Conservation (phyloP, 108 stramenopile genomes). For the Schizochytrium sp. region DNA sequence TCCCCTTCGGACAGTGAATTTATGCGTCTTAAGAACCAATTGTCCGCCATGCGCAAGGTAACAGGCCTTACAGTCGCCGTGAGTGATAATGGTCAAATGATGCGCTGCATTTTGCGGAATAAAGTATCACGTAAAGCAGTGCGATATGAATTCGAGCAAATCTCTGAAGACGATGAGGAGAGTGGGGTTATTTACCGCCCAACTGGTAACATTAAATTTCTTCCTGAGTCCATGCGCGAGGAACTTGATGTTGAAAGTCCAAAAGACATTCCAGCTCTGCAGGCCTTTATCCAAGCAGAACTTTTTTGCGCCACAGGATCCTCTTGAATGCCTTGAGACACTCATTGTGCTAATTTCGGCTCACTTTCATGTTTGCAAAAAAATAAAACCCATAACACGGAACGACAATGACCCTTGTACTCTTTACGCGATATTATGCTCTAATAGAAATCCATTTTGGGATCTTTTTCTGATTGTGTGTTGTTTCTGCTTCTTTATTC, state of each 20-base stretch:
- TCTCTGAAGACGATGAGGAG: background rate
- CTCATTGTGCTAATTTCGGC: too few species aligned
- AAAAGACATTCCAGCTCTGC: slow-evolving; percentile 1
- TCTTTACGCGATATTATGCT: too few species aligned
- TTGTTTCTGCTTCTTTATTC: too few species aligned
- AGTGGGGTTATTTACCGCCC: background rate
- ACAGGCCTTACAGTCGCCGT: background rate
- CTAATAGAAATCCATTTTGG: too few species aligned
- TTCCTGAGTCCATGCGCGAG: background rate
- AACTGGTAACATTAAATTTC: background rate
- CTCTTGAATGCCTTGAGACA: too few species aligned
- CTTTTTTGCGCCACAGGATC: background rate
- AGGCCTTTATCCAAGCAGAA: background rate
- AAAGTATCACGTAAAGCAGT: background rate
- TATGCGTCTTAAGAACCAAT: background rate
- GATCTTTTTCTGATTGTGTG: too few species aligned
- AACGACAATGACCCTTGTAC: too few species aligned
- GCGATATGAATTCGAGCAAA: background rate
- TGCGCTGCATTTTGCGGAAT: background rate
- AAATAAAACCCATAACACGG: too few species aligned
- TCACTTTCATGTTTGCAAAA: too few species aligned
- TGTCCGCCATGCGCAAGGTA: background rate
- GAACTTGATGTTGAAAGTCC: background rate
- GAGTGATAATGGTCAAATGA: background rate
- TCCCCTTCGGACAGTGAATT: background rate